Evolutionary conservation across 768 basidiomycete genomes (phyloP).

Genomic region (Pleurotus platypus): DNA sequence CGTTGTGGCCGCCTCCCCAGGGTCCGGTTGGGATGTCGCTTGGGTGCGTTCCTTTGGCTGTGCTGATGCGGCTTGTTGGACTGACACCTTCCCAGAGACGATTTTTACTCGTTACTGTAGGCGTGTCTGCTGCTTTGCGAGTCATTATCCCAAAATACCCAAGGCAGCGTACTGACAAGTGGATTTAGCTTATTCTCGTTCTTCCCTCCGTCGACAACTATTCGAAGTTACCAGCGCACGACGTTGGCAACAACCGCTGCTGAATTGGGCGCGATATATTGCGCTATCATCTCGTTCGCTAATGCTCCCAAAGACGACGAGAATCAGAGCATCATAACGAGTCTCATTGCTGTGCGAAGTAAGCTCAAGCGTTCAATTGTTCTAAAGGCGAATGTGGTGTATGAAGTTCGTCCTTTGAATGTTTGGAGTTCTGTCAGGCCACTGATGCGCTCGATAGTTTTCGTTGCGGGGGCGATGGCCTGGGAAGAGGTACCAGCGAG

Average conservation of each 20-base stretch:
- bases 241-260: slow-evolving; percentile 64
- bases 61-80: neutral
- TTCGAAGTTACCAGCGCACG: slow-evolving; percentile 68
- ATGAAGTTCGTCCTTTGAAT: slow-evolving; percentile 46
- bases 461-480: slow-evolving; percentile 81
- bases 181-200: slow-evolving; percentile 57
- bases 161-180: neutral
- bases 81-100: slow-evolving; percentile 40
- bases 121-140: slow-evolving; percentile 78
- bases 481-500: slow-evolving; percentile 66
- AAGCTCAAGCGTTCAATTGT: slow-evolving; percentile 65
- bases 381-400: slow-evolving; percentile 55
- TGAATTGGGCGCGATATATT: slow-evolving; percentile 71
- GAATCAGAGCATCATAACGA: slow-evolving; percentile 52
- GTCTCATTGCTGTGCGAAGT: slow-evolving; percentile 68
- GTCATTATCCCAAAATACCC: slow-evolving; percentile 13
- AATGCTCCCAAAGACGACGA: slow-evolving; percentile 48
- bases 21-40: slow-evolving; percentile 62
- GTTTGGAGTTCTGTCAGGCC: neutral
- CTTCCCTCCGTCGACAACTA: slow-evolving; percentile 72
- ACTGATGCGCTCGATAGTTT: slow-evolving; percentile 39
- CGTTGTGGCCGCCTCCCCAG: slow-evolving; percentile 43
- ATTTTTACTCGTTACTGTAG: slow-evolving; percentile 65
- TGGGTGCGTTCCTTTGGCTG: slow-evolving; percentile 46
- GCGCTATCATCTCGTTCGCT: slow-evolving; percentile 71